Evolutionary conservation across 2,329 filamentous ascomycete genomes (phyloP).

Genomic region (Gliomastix tumulicola): DNA sequence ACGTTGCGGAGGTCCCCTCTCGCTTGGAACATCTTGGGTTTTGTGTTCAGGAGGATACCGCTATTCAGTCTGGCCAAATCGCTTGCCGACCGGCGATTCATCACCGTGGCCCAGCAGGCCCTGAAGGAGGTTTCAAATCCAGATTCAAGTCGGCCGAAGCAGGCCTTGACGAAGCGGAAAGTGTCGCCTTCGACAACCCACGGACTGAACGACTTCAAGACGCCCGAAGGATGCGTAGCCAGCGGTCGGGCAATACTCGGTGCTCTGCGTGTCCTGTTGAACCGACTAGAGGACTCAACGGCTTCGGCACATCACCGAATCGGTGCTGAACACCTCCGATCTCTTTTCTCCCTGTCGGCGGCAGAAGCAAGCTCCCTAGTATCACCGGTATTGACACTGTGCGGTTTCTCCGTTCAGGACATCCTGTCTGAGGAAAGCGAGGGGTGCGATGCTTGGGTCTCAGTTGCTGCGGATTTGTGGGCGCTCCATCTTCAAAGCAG

Average conservation of each 20-base stretch:
- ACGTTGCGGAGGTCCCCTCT: constrained; percentile 47
- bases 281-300: constrained; percentile 28
- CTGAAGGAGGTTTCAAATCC: constrained; percentile 46
- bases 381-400: constrained; percentile 37
- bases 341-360: constrained; percentile 44
- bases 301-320: constrained; percentile 36
- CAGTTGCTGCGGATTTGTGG: constrained; percentile 40
- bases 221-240: constrained; percentile 30
- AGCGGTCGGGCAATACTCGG: constrained; percentile 41
- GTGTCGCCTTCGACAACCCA: constrained; percentile 26
- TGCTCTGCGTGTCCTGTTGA: constrained; percentile 37
- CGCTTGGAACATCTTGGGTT: constrained; percentile 55
- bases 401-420: constrained; percentile 27
- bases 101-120: constrained; percentile 58
- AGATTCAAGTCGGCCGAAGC: not conserved
- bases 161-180: constrained; percentile 36
- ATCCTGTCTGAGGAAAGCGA: constrained; percentile 21
- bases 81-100: constrained; percentile 63
- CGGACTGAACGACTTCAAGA: constrained; percentile 30
- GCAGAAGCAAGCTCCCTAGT: constrained; percentile 38
- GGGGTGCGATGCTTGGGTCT: constrained; percentile 38
- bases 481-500: constrained; percentile 43
- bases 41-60: constrained; percentile 58
- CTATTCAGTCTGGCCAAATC: constrained; percentile 63
- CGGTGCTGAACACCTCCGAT: constrained; percentile 51